Percentiles rank a stretch among this genome's conserved stretches.
These are phyloP conservation scores for Wickerhamomyces pijperi DNA, from an alignment of 805 yeast genomes.

Conservation along the genomic window DNA sequence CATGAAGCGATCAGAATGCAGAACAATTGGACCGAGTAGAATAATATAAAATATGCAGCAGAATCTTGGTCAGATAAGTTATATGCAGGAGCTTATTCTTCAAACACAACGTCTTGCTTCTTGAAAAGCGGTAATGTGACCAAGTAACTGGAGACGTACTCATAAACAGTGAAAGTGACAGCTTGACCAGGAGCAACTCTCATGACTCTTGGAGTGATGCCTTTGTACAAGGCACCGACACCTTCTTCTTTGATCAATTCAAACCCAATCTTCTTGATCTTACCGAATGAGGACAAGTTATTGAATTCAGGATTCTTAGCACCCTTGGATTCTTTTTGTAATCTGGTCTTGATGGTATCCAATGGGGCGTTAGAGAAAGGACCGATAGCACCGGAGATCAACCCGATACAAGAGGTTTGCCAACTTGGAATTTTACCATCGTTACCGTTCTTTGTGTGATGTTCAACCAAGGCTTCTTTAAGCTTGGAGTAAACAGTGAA, in stretches of 20 bases:
- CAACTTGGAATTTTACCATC: conserved; percentile 63
- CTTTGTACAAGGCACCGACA: conserved; percentile 78
- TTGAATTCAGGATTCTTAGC: conserved; percentile 21
- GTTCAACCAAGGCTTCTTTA: conserved; percentile 56
- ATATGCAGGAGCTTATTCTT: too few relatives aligned
- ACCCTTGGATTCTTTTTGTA: conserved; percentile 78
- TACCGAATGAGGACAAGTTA: conserved; percentile 51
- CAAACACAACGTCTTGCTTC: conserved; percentile 19
- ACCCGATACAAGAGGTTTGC: conserved; percentile 89
- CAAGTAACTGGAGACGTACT: conserved; percentile 64
- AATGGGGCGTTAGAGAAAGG: conserved; percentile 96
- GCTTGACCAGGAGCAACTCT: conserved; percentile 99
- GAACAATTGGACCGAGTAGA: too few relatives aligned
- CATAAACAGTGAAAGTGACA: conserved; percentile 95
- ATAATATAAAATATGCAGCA: too few relatives aligned
- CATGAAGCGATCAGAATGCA: too few relatives aligned
- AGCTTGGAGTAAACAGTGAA: conserved; percentile 88
- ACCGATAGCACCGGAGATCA: conserved; percentile 92
- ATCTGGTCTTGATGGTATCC: conserved; percentile 93
- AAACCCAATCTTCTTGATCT: conserved; percentile 71
- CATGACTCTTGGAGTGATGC: conserved; percentile 97
- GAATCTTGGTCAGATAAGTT: too few relatives aligned
- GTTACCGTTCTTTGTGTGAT: conserved; percentile 33
- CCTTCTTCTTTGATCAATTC: conserved; percentile 88
- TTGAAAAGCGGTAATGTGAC: conserved; percentile 26